Evolutionary conservation across 1,284 basidiomycete species (phyloP), one percentile per base, ranked within the genome.

Genomic region (Bondarzewia mesenterica): DNA sequence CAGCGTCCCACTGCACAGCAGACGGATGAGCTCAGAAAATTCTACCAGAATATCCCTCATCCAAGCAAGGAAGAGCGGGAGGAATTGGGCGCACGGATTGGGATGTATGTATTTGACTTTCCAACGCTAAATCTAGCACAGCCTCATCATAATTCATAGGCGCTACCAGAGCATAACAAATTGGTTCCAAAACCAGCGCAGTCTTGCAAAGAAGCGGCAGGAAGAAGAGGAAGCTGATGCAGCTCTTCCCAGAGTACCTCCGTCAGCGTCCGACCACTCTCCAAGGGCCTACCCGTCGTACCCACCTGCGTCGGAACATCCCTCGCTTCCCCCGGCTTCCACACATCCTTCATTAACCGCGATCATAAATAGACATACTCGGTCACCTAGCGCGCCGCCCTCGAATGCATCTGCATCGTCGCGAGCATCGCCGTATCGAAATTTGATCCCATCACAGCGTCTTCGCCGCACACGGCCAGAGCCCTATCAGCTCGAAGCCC

Each of bases 111-210:
- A 43, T 46, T 39, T 54, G 44, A 32, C n/a, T 50, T 49, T 48
- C 48, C 10, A 42, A 55, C 56, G 37, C 10, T 46, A 21, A 14
- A 44, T 48, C 10, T 21, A n/a, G 14, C 21, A 44, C 25, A 40
- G 46, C 12, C 50, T 46, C 58, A 56, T 52, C 47, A 52, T 61
- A 53, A 54, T 59, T 53, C 57, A 50, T 53, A 88, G 85, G 83
- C 80, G 77, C 54, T 75, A 83, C 65, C 78, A 85, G 64, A 85
- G 78, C 51, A 78, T 89, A 52, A 85, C 81, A 2, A 87, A 87
- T 61, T 88, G 85, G 86, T 88, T 89, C 64, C 85, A 87, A 71
- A 86, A 87, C 59, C 85, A 88, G 61, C 81, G 81, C 58, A 85
- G 80, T 61, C 74, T 82, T 57, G 77, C 80, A 37, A 84, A 79